phyloP scores from a whole-genome alignment of 2,329 filamentous ascomycete species.

The Aplosporella prunicola region DNA sequence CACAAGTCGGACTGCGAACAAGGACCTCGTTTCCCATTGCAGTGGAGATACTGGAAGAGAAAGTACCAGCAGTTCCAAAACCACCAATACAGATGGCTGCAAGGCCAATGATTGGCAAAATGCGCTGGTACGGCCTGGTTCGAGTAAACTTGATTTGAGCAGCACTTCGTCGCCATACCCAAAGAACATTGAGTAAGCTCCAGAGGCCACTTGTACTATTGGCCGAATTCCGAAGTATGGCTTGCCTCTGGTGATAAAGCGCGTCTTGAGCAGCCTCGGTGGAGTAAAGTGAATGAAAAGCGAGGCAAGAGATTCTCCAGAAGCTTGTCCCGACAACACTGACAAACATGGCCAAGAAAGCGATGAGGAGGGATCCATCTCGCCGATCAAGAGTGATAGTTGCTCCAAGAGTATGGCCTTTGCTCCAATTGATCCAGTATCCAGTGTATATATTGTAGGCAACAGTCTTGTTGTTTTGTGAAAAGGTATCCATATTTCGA shows the following conservation, averaged over 20 bases:
- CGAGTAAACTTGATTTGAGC: too few relatives aligned
- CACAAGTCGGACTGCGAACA: constrained; percentile 22
- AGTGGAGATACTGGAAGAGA: constrained; percentile 25
- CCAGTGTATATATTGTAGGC: constrained; percentile 12
- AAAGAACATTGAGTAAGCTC: constrained; percentile 3
- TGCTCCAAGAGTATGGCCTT: constrained; percentile 11
- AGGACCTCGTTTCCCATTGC: constrained; percentile 23
- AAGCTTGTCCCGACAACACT: constrained; percentile 18
- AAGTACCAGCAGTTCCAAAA: constrained; percentile 22
- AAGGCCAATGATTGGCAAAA: constrained; percentile 17
- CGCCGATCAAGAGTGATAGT: constrained; percentile 15
- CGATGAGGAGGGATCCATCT: constrained; percentile 16
- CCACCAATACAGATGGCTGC: constrained; percentile 16
- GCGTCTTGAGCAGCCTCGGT: constrained; percentile 17
- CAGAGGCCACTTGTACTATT: constrained; percentile 14
- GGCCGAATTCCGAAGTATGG: constrained; percentile 24
- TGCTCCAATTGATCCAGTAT: constrained; percentile 17
- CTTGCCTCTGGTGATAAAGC: constrained; percentile 24
- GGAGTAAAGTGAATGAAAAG: constrained; percentile 18
- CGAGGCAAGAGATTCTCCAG: constrained; percentile 22
- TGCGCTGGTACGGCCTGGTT: constrained; percentile 1
- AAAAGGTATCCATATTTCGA: background rate
- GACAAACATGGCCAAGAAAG: constrained; percentile 17
- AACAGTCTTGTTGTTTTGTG: background rate
- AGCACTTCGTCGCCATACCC: constrained; percentile 14